Evolutionary conservation across 306 rosid genomes (phyloP), one percentile per base, ranked within the genome.

Genomic region (Gastrolobium bilobum): DNA sequence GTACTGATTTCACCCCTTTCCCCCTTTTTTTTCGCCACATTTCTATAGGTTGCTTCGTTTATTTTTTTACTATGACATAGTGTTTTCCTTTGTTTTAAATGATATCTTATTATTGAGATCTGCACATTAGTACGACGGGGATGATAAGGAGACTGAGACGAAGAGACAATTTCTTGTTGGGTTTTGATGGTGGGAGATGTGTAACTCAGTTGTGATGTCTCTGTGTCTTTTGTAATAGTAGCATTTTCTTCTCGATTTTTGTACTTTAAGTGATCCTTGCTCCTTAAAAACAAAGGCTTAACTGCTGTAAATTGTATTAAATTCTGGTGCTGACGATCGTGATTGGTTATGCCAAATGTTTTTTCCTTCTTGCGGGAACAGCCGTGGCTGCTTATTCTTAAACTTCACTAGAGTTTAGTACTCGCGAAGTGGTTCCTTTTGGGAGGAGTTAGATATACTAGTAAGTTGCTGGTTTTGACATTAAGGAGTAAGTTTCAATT

Each of bases 171-270:
- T 64, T 83, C 77, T 78, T 78, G 83, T 75, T 46, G 85, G 83
- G 78, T 85, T 80, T 76, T 87, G 88, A 81, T 91, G 89, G 83
- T 73, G 73, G 86, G 88, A 81, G 76, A 80, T 84, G 84, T 87
- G 87, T 82, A 82, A 83, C 80, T 83, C 86, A 77, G 67, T 86
- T 83, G 84, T 91, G 71, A 82, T 78, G 61, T 83, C 81, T 79
- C 83, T 79, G 63, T 83, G 78, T 81, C 84, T 62, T 75, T 76
- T 90, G 87, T 90, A 84, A 75, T 82, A 75, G 54, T 84, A 89
- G 90, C 87, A 66, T 59, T 84, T 72, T 82, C 47, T 75, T 70
- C 84, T 64, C 52, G 54, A 47, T 51, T 69, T 65, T 83, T 82
- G 75, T 79, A 77, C 73, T 72, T 72, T 20, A 43, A 44, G 39